Evolutionary conservation across 2,329 filamentous ascomycete genomes (phyloP).

Genomic region (Epichloe aotearoae): DNA sequence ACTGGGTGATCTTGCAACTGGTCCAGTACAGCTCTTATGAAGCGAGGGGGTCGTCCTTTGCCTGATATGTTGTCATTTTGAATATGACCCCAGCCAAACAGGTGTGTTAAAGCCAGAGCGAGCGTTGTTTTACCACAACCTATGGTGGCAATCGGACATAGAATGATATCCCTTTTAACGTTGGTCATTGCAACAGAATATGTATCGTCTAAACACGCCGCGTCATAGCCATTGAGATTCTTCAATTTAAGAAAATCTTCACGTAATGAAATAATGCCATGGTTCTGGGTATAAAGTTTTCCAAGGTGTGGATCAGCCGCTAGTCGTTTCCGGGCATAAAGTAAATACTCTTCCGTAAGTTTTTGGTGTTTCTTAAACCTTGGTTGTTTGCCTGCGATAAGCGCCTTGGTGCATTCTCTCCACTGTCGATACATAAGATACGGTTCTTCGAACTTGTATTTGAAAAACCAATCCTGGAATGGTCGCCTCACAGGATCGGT

Average conservation of each 20-base stretch:
- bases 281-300: constrained; percentile 68
- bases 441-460: constrained; percentile 98
- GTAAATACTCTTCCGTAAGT: constrained; percentile 84
- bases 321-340: constrained; percentile 65
- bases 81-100: constrained; percentile 85
- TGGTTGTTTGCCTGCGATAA: constrained; percentile 64
- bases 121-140: constrained; percentile 96
- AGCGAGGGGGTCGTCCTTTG: constrained; percentile 64
- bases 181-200: constrained; percentile 33
- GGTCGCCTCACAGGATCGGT: constrained; percentile 34
- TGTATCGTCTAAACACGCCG: constrained; percentile 59
- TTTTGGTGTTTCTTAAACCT: constrained; percentile 74
- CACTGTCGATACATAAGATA: constrained; percentile 98
- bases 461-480: constrained; percentile 97
- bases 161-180: constrained; percentile 55
- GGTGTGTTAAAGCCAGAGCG: constrained; percentile 62
- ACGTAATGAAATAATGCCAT: constrained; percentile 85
- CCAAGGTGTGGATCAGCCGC: constrained; percentile 52
- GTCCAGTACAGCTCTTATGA: constrained; percentile 57
- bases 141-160: constrained; percentile 87
- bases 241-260: constrained; percentile 77
- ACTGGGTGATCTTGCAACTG: constrained; percentile 52
- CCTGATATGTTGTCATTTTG: constrained; percentile 94
- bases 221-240: constrained; percentile 77
- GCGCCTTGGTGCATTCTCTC: constrained; percentile 87